Evolutionary conservation across 192 early-diverging fungal species (phyloP).

Genomic region (Tieghemiomyces parasiticus): DNA sequence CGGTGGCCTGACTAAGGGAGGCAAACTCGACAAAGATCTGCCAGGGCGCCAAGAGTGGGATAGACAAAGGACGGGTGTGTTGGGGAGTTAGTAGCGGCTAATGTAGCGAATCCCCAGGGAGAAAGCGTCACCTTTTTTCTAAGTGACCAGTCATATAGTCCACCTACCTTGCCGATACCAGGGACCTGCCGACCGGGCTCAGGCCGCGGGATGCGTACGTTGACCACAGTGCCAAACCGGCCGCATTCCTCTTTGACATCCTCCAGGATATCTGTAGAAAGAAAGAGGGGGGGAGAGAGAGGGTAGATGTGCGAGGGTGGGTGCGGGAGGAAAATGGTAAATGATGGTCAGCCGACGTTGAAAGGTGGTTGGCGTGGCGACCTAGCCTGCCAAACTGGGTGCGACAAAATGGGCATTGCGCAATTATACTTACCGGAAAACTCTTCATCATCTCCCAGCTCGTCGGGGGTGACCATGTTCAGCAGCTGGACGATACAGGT

Average conservation of each 20-base stretch:
- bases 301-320: too few species aligned
- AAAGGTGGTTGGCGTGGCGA: too few species aligned
- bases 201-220: constrained; percentile 76
- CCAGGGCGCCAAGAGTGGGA: too few species aligned
- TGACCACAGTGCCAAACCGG: constrained; percentile 69
- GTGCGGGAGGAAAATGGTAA: too few species aligned
- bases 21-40: constrained; percentile 79
- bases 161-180: constrained; percentile 72
- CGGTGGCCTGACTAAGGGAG: constrained; percentile 35
- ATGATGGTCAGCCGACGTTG: too few species aligned
- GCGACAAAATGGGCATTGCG: too few species aligned
- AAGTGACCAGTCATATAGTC: too few species aligned
- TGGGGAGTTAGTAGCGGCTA: too few species aligned
- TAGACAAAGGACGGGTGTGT: not conserved
- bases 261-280: constrained; percentile 56
- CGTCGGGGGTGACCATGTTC: constrained; percentile 85
- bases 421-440: constrained; percentile 59
- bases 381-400: too few species aligned
- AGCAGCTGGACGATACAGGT: constrained; percentile 76
- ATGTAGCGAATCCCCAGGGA: too few species aligned
- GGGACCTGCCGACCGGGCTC: constrained; percentile 30
- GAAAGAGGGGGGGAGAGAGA: not conserved
- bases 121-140: too few species aligned
- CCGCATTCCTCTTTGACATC: constrained; percentile 83
- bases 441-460: constrained; percentile 71